Evolutionary conservation across 441 rosid genomes (phyloP).

Genomic region (Isatis lusitanica): DNA sequence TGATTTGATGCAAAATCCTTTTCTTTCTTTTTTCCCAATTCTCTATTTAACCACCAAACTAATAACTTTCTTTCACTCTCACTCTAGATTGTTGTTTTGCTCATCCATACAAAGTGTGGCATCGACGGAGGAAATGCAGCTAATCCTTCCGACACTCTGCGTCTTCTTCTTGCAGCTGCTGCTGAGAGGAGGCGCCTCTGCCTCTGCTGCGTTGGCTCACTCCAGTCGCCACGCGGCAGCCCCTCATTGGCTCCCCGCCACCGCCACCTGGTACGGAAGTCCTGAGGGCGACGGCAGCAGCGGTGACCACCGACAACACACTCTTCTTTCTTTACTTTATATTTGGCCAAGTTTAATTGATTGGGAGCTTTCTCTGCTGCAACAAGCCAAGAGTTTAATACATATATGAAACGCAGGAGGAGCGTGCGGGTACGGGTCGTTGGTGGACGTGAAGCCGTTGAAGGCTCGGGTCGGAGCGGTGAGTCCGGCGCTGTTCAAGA

Average conservation of each 20-base stretch:
- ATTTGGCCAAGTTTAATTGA: not conserved
- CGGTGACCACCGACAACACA: slow-evolving; percentile 40
- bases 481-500: slow-evolving; percentile 76
- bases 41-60: slow-evolving; percentile 22
- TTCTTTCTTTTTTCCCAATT: not conserved
- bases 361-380: not conserved
- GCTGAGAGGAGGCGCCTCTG: not conserved
- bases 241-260: slow-evolving; percentile 72
- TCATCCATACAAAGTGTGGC: not conserved
- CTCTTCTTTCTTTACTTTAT: not conserved
- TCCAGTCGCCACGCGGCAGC: slow-evolving; percentile 32
- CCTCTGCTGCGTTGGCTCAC: slow-evolving; percentile 18
- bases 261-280: slow-evolving; percentile 96
- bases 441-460: slow-evolving; percentile 85
- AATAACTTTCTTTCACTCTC: not conserved
- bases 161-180: slow-evolving; percentile 17
- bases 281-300: slow-evolving; percentile 95
- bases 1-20: slow-evolving; percentile 1
- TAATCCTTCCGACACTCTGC: slow-evolving; percentile 22
- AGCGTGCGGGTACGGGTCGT: slow-evolving; percentile 93
- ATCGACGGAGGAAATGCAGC: slow-evolving; percentile 27
- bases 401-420: slow-evolving; percentile 54
- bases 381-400: not conserved
- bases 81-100: not conserved
- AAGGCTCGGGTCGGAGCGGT: slow-evolving; percentile 91